Conservation (phyloP, 768 basidiomycete genomes). For the Myochromella boudieri region DNA sequence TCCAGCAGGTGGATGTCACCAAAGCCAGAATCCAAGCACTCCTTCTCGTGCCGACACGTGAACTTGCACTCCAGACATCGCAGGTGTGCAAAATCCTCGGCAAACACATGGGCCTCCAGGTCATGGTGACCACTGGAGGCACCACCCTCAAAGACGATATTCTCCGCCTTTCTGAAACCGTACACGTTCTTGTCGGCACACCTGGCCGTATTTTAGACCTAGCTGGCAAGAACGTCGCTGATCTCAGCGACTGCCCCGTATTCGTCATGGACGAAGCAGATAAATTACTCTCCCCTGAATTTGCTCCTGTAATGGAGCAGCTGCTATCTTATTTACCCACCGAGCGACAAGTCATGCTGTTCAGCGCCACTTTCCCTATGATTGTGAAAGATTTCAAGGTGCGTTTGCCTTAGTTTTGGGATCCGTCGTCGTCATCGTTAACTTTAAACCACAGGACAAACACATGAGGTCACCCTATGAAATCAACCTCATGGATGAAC, state of each 20-base stretch:
- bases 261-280: constrained; percentile 99
- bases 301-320: constrained; percentile 98
- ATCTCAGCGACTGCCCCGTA: constrained; percentile 90
- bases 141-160: constrained; percentile 99
- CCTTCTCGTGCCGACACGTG: constrained; percentile 96
- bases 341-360: constrained; percentile 96
- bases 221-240: constrained; percentile 89
- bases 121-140: constrained; percentile 99
- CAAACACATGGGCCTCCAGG: constrained; percentile 92
- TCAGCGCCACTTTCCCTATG: constrained; percentile 98
- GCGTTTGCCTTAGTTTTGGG: constrained; percentile 10
- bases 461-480: constrained; percentile 96
- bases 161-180: constrained; percentile 81
- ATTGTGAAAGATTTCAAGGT: constrained; percentile 99
- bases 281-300: constrained; percentile 95
- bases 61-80: constrained; percentile 96
- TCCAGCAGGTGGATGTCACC: constrained; percentile 86
- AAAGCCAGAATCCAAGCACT: constrained; percentile 93
- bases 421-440: constrained; percentile 7
- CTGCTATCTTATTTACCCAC: constrained; percentile 81
- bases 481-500: constrained; percentile 99
- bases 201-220: constrained; percentile 96
- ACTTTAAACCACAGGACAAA: constrained; percentile 63
- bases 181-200: constrained; percentile 96
- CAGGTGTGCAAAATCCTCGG: constrained; percentile 98